Conservation (phyloP, 306 rosid genomes). For the Lupinus albus region DNA sequence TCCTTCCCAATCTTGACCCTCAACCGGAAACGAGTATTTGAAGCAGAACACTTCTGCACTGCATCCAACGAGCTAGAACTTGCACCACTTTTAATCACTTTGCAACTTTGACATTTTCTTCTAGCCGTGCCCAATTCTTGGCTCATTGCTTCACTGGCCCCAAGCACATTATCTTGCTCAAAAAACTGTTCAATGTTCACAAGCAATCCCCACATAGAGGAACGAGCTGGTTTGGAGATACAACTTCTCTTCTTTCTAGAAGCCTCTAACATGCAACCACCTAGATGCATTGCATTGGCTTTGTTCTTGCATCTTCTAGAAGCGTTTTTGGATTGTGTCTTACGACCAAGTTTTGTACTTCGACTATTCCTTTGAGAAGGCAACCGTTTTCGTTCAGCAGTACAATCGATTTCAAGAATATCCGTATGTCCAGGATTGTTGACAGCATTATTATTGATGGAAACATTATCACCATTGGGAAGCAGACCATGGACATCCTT, state of each 20-base stretch:
- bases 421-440: constrained; percentile 46
- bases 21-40: constrained; percentile 67
- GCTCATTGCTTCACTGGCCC: constrained; percentile 49
- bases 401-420: constrained; percentile 47
- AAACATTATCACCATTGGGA: constrained; percentile 44
- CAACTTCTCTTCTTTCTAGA: constrained; percentile 82
- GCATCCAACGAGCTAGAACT: constrained; percentile 52
- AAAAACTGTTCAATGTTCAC: constrained; percentile 62
- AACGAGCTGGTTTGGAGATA: constrained; percentile 70
- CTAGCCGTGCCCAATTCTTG: constrained; percentile 56
- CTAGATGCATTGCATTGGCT: constrained; percentile 45
- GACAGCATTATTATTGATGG: constrained; percentile 36
- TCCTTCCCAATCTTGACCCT: constrained; percentile 81
- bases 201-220: constrained; percentile 81
- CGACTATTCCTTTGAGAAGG: constrained; percentile 61
- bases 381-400: constrained; percentile 46
- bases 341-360: constrained; percentile 56
- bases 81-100: constrained; percentile 50
- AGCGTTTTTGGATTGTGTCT: constrained; percentile 59
- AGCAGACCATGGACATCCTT: constrained; percentile 48
- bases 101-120: constrained; percentile 52
- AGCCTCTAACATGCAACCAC: constrained; percentile 50
- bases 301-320: constrained; percentile 61
- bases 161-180: constrained; percentile 55
- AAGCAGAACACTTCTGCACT: constrained; percentile 45